Base-by-base conservation (phyloP, 2,329 filamentous ascomycete genomes). In the Monilinia fructigena region DNA sequence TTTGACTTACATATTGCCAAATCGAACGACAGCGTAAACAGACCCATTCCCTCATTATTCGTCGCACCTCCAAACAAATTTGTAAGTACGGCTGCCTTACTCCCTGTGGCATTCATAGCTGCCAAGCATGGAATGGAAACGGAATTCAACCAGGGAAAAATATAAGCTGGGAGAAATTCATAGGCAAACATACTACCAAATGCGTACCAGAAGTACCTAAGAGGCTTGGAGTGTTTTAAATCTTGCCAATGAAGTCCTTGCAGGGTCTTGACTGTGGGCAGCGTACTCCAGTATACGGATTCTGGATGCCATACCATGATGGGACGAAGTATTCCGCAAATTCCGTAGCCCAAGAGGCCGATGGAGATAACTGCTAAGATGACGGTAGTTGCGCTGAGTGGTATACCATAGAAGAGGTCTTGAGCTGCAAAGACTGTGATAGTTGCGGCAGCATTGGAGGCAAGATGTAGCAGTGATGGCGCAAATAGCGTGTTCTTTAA, bases 401-500 rank as follows among this genome's bases (percentile, higher is more conserved):
- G 74, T 11, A 77, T 72, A 23, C 77, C 74, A 65, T 84, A 84
- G 72, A 78, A 84, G 2, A 84, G 77, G 63, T 78, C 72, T 72
- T 84, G 80, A 0, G 78, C 80, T 0, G 82, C 78, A 5, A 83
- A 72, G 0, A 79, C 78, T 47, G 80, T 77, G 4, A 77, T 79
- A 38, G 76, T 69, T 4, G 76, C 77, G 0, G 79, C 66, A 0
- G 80, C 83, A 55, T 84, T 83, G 4, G 81, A 83, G 0, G 82
- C 83, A 0, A 0, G 82, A 82, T 0, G 82, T 83, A 1, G 83
- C 82, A 0, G 82, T 85, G 71, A 85, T 83, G 59, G 83, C 71
- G 68, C 80, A 82, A 1, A 86, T 79, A 0, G 82, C 77, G 47
- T 87, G 84, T 71, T 87, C 85, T 69, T 86, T 86, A 45, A 86